Base-by-base conservation (phyloP, 192 early-diverging fungal species). In the Coemansia sp. region DNA sequence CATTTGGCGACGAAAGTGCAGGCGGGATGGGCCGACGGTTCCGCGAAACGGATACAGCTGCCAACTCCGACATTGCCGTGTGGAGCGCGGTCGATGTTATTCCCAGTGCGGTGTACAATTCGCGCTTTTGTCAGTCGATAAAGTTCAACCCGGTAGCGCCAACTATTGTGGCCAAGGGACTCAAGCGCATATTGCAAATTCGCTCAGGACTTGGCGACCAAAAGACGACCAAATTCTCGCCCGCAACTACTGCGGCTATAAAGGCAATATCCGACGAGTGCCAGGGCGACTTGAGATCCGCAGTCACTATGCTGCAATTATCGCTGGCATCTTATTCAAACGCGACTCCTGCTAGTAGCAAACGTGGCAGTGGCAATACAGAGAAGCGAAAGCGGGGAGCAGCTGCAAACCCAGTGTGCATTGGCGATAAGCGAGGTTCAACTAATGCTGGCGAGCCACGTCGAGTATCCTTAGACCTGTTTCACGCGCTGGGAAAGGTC, bases 401-500 rank as follows among this genome's bases (percentile, higher is more conserved):
- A 7, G 17, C 37, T 5, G 32, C 36, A 12, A 61, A 39, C 10
- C 19, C 59, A 23, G 59, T 61, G 31, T 32, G 31, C 45, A 53
- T 45, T 31, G 59, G 38, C 14, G 37, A 57, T 36, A 21, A 11
- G 32, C 4, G 48, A 2, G 29, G 14, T 27, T 3, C 45, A 50
- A 31, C 21, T n/a, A 38, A 37, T 11, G 41, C 25, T 19, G 58
- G 63, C 36, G 69, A 74, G 50, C 29, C 68, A 4, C 70, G 72
- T 25, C 68, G 70, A 9, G 69, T 79, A 0, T 42, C 79, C 5
- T 77, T 90, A 14, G 85, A 84, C 19, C 50, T 89, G 38, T 90
- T 90, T 39, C 89, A 90, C 41, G 87, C 89, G 1, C 69, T 88
- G 17, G 89, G 86, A n/a, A 89, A 88, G 63, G 81, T 90, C 0